A percentile compares a stretch with the other conserved stretches of the same genome.
phyloP scores from a whole-genome alignment of 73 alveolate genomes.

The Stentor roeselii region DNA sequence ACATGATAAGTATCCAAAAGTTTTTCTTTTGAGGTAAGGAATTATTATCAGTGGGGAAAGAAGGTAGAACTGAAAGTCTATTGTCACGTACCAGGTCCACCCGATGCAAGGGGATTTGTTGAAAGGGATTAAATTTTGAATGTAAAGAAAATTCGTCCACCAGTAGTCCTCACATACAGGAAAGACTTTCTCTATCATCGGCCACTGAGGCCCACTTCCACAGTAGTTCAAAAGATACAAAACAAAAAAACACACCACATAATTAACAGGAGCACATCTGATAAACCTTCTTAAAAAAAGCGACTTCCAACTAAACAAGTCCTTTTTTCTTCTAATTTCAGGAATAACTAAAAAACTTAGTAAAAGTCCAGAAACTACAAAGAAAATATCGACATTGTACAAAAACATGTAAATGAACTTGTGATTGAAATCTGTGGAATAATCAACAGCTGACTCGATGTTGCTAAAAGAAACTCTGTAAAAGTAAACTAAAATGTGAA shows the following conservation, averaged over 20 bases:
- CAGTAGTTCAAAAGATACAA: not conserved
- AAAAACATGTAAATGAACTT: not conserved
- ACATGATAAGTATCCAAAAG: not conserved
- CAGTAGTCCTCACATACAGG: not conserved
- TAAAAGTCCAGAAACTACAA: constrained; percentile 45
- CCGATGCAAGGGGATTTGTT: not conserved
- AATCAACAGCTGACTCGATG: not conserved
- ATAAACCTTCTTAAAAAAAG: constrained; percentile 28
- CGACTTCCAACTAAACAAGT: not conserved
- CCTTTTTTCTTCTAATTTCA: constrained; percentile 11
- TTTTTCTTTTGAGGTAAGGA: constrained; percentile 28
- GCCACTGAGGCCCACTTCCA: constrained; percentile 45
- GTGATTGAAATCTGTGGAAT: not conserved
- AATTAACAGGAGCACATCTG: constrained; percentile 29
- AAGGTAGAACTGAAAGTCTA: not conserved
- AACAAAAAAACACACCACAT: not conserved
- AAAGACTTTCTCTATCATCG: not conserved
- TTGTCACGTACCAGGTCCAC: not conserved
- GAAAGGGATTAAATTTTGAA: not conserved
- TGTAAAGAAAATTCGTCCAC: not conserved
- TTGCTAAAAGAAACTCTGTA: not conserved
- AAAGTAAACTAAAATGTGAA: not conserved
- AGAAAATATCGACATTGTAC: constrained; percentile 43
- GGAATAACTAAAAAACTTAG: not conserved
- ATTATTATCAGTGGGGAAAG: constrained; percentile 29